Evolutionary conservation across 2,329 filamentous ascomycete genomes (phyloP), one percentile per base, ranked within the genome.

Genomic region (Aspergillus puulaauensis): DNA sequence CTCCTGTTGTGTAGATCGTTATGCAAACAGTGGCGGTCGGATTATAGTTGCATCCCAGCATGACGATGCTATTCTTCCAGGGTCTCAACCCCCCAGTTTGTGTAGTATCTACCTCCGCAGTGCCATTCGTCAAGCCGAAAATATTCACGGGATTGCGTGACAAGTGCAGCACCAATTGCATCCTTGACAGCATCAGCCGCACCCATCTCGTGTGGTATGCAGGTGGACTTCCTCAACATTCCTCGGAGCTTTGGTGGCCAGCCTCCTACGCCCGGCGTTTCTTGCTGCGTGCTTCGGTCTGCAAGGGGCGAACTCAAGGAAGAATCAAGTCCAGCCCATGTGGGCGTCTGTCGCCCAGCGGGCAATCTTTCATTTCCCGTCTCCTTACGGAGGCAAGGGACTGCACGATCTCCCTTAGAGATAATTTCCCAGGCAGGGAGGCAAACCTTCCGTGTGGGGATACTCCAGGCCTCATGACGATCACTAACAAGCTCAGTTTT

Each of bases 351-450:
- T n/a, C 15, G n/a, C 27, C 27, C 27, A 31, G 27, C 8, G 27
- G 9, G 9, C 27, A 31, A 31, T 23, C 27, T 57, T 40, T 52
- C 23, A 52, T 49, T 43, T 53, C 44, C 27, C 37, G 33, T 46
- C 40, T 23, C 35, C 24, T 51, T 37, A 24, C 11, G 24, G 40
- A 52, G 51, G 57, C 43, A 64, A 62, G 62, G 62, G 56, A 48
- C 35, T n/a, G 17, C 3, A 17, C 6, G 27, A 35, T 52, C 57
- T 56, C 54, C 37, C 46, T 23, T 23, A 17, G 27, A 35, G 43
- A 33, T 59, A 62, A 62, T 64, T 55, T 59, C 60, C 62, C 53
- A 55, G 44, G 35, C 51, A 64, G 55, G 54, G 54, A 53, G 11
- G 3, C 24, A 33, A 53, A 31, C n/a, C 21, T 57, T 53, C 39